Conservation (phyloP, 208 protist species). For the Trypanosoma grayi region DNA sequence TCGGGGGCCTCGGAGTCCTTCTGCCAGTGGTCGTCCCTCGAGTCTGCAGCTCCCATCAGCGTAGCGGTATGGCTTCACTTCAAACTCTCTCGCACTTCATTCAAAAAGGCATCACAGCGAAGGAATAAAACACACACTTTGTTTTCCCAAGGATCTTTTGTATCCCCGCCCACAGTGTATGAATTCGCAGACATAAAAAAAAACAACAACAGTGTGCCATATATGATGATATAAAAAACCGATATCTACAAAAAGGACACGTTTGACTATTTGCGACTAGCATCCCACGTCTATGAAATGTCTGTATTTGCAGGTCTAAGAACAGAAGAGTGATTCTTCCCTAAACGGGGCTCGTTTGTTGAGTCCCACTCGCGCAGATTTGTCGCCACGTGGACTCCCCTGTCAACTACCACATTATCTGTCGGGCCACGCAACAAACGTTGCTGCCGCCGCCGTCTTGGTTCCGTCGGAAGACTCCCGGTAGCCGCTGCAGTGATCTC, state of each 20-base stretch:
- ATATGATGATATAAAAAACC: neutral
- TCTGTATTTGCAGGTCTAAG: neutral
- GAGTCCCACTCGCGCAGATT: neutral
- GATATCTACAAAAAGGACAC: conserved; percentile 9
- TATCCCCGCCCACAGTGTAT: too few relatives aligned
- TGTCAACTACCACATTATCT: neutral
- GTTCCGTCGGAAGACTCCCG: too few relatives aligned
- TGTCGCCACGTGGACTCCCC: neutral
- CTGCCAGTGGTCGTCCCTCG: conserved; percentile 78
- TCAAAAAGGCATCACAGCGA: neutral
- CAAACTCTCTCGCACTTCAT: neutral
- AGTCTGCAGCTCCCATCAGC: conserved; percentile 51
- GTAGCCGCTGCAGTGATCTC: too few relatives aligned
- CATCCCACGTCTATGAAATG: neutral
- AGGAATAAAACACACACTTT: neutral
- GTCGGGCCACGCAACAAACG: too few relatives aligned
- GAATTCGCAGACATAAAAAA: neutral
- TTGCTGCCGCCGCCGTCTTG: too few relatives aligned
- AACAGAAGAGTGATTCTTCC: neutral
- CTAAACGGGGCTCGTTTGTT: neutral
- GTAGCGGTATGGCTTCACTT: too few relatives aligned
- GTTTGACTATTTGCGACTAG: conserved; percentile 1
- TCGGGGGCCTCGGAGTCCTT: conserved; percentile 72
- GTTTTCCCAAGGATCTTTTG: too few relatives aligned
- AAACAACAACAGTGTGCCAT: conserved; percentile 12